Base-by-base conservation (phyloP, 2,329 filamentous ascomycete genomes). In the Endothia cerciana region DNA sequence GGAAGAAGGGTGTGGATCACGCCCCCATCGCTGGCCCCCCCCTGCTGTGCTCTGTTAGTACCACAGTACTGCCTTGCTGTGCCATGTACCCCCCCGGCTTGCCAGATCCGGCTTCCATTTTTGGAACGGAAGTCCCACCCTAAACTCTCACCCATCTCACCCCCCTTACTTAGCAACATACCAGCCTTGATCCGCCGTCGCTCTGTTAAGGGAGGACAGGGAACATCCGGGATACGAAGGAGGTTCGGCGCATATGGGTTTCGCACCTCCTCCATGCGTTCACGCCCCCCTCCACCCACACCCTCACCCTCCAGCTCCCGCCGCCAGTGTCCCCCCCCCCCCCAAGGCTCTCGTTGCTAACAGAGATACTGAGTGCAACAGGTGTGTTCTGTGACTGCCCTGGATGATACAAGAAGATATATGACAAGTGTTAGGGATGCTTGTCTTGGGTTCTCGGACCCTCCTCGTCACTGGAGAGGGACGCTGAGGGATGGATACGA, bases 91-190 rank as follows among this genome's bases (percentile, higher is more conserved):
- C 40, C 36, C 55, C 59, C 45, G 59, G 59, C 13, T n/a, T 51
- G 33, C 45, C 33, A 47, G 51, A 47, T 45, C 61, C 61, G 61
- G 25, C 61, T 63, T 63, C 61, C 61, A 63, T 47, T 56, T 63
- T 45, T 63, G 61, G 61, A 57, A 56, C 61, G 61, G 61, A 63
- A 33, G 49, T 19, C 28, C 25, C 33, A 43, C 28, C 38, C 6
- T 25, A 41, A 7, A n/a, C 15, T 30, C 36, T 33, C 30, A n/a
- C 33, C 36, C 8, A 11, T 2, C 0, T 11, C 19, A 28, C 5
- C 55, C 36, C 55, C 22, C 36, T 10, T 17, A 13, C 13, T 22
- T 58, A 58, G 25, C 55, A 41, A 11, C 6, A 25, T 30, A 10
- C 36, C 2, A n/a, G 55, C 15, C 2, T 10, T 13, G 13, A 13